Conservation (phyloP, 805 yeast genomes). For the Cyberlindnera lachancei region DNA sequence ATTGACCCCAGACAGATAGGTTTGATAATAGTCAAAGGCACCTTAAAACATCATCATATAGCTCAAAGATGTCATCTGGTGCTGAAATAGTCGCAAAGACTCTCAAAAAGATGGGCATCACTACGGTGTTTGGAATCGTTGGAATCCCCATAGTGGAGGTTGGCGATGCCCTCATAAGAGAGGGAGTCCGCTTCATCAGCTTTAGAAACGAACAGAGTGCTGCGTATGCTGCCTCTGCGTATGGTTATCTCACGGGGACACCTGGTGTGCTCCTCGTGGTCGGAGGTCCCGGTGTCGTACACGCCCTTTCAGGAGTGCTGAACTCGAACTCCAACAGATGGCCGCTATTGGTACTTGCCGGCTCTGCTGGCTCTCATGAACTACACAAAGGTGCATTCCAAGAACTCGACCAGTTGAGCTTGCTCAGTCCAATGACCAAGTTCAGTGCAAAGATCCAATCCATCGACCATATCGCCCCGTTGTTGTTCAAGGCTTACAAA, state of each 20-base stretch:
- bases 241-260: slow-evolving; percentile 55
- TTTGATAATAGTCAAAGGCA: no score
- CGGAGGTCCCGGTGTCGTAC: slow-evolving; percentile 71
- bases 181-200: slow-evolving; percentile 48
- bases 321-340: slow-evolving; percentile 56
- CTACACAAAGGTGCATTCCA: slow-evolving; percentile 60
- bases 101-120: slow-evolving; percentile 42
- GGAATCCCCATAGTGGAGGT: slow-evolving; percentile 71
- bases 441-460: slow-evolving; percentile 38
- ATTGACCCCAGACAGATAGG: no score
- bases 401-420: slow-evolving; percentile 57
- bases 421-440: slow-evolving; percentile 42
- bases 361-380: slow-evolving; percentile 44
- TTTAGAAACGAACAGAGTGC: slow-evolving; percentile 72
- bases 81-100: slow-evolving; percentile 41
- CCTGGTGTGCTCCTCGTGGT: slow-evolving; percentile 68
- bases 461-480: slow-evolving; percentile 28
- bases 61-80: no score
- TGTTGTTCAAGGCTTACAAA: slow-evolving; percentile 41
- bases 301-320: slow-evolving; percentile 59
- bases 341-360: slow-evolving; percentile 62
- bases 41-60: no score
- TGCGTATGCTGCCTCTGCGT: slow-evolving; percentile 66
- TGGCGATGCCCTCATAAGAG: slow-evolving; percentile 50
- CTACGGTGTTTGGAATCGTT: slow-evolving; percentile 59